Percentiles rank a stretch among this genome's conserved stretches.
Evolutionary conservation across 163 green algal genomes (phyloP).

Genomic region (Prototheca stagnorum): DNA sequence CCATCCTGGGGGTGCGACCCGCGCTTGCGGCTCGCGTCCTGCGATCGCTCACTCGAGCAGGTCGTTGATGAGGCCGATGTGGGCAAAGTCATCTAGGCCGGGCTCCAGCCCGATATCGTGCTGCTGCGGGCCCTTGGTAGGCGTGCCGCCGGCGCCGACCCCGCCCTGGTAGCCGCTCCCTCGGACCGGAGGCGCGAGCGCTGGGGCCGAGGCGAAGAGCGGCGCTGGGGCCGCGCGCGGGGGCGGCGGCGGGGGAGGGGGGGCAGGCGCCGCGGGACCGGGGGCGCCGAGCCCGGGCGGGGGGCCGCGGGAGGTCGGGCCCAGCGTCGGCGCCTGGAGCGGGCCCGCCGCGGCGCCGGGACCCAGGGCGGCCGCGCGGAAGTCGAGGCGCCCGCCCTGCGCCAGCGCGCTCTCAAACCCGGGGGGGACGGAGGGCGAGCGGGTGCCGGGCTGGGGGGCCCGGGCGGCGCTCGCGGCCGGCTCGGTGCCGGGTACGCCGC

Average conservation of each 20-base stretch:
- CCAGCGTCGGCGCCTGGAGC: background rate
- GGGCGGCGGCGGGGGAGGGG: no score
- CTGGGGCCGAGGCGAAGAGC: background rate
- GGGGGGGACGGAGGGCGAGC: no score
- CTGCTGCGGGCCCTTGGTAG: background rate
- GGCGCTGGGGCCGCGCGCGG: background rate
- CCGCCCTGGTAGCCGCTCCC: background rate
- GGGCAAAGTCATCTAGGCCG: constrained; percentile 78
- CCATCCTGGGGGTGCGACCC: no score
- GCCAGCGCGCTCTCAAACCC: background rate
- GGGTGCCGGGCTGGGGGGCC: background rate
- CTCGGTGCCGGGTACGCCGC: background rate
- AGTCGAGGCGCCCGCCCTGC: background rate
- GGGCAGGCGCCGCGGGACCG: no score
- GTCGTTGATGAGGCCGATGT: constrained; percentile 89
- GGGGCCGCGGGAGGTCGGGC: no score
- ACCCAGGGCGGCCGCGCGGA: no score
- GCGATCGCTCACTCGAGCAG: constrained; percentile 84
- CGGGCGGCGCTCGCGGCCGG: no score
- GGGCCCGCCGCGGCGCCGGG: no score
- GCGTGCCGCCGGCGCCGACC: background rate
- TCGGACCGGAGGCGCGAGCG: background rate
- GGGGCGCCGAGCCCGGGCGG: no score
- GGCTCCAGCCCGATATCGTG: no score
- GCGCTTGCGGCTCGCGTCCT: no score